A percentile compares a stretch with the other conserved stretches of the same genome.
These are phyloP conservation scores for Xylaria sp. DNA, from an alignment of 2,329 filamentous ascomycete species.

Conservation along the genomic window DNA sequence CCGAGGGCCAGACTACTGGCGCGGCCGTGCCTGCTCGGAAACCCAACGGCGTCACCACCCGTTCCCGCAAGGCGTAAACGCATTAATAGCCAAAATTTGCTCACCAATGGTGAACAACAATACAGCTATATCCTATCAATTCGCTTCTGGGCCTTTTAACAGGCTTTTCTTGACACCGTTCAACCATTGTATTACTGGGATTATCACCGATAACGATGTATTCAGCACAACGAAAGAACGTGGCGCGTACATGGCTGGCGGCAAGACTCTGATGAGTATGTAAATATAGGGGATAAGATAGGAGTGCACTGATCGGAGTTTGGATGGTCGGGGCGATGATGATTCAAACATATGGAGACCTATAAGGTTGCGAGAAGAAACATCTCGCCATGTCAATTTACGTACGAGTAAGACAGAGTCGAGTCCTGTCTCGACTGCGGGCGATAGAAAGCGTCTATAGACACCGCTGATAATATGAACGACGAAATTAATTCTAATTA, in stretches of 20 bases:
- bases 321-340: constrained; percentile 25
- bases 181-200: constrained; percentile 31
- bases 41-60: constrained; percentile 56
- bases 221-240: constrained; percentile 18
- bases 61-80: constrained; percentile 64
- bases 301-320: constrained; percentile 26
- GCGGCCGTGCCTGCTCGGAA: constrained; percentile 50
- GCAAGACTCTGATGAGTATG: constrained; percentile 20
- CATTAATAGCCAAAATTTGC: constrained; percentile 34
- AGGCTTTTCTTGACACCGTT: constrained; percentile 16
- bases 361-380: constrained; percentile 8
- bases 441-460: constrained; percentile 12
- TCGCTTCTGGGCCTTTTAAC: constrained; percentile 11
- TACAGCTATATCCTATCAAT: constrained; percentile 1
- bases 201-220: constrained; percentile 27
- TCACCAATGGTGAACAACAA: constrained; percentile 6
- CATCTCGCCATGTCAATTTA: constrained; percentile 13
- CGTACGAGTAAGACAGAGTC: constrained; percentile 13
- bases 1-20: constrained; percentile 43
- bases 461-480: constrained; percentile 16
- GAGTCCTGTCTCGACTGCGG: constrained; percentile 4
- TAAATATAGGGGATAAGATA: constrained; percentile 24
- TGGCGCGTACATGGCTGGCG: constrained; percentile 17
- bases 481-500: constrained; percentile 10
- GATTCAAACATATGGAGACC: constrained; percentile 24